Percentiles rank a stretch among this genome's conserved stretches.
These are phyloP conservation scores for Xylariomycetidae sp. DNA, from an alignment of 2,329 filamentous ascomycete species.

Conservation along the genomic window DNA sequence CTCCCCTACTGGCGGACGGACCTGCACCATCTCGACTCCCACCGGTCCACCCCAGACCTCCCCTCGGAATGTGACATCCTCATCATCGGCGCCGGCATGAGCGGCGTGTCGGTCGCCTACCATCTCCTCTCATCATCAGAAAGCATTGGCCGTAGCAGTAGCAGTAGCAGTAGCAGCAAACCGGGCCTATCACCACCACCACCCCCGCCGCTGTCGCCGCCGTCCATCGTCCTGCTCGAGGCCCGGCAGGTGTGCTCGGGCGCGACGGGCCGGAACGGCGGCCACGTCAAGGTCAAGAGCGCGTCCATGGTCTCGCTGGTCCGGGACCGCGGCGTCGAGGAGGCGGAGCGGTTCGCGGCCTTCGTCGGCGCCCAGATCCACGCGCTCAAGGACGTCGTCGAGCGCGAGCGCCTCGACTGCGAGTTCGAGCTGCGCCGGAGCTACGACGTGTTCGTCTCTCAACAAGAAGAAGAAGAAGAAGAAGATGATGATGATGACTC, in stretches of 20 bases:
- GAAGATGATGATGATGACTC: not conserved
- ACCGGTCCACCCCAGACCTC: constrained; percentile 9
- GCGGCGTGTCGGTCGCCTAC: constrained; percentile 11
- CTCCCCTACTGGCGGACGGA: constrained; percentile 11
- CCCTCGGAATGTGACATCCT: constrained; percentile 8
- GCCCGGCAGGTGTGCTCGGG: constrained; percentile 12
- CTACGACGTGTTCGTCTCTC: constrained; percentile 9
- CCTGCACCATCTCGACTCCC: constrained; percentile 10
- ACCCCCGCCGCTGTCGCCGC: not conserved
- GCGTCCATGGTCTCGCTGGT: constrained; percentile 1
- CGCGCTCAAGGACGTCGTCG: constrained; percentile 9
- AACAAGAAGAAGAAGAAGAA: constrained; percentile 4
- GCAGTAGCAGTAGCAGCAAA: not conserved
- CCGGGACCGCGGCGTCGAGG: not conserved
- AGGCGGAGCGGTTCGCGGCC: constrained; percentile 2
- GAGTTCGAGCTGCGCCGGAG: constrained; percentile 15
- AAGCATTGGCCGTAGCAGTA: too few relatives aligned
- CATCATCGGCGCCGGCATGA: constrained; percentile 11
- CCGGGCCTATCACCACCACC: not conserved
- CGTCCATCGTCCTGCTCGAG: constrained; percentile 11
- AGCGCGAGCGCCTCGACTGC: constrained; percentile 11
- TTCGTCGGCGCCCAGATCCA: constrained; percentile 7
- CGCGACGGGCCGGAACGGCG: constrained; percentile 13
- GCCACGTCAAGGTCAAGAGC: constrained; percentile 11
- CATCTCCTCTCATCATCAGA: too few relatives aligned